Conservation (phyloP, 306 rosid species). For the Cicer cuneatum region DNA sequence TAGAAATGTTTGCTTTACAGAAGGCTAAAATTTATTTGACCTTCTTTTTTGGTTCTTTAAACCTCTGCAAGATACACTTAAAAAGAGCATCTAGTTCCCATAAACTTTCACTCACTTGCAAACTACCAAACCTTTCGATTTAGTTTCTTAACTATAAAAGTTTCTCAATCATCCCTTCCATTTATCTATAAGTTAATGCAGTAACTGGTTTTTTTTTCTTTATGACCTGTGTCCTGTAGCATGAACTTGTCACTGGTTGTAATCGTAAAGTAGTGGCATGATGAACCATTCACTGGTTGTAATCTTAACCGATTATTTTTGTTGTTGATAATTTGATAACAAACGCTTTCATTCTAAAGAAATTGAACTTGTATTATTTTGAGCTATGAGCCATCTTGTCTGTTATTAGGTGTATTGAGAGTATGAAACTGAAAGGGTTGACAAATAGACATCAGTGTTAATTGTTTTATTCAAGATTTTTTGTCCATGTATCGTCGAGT, state of each 20-base stretch:
- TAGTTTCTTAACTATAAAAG: background rate
- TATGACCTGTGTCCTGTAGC: background rate
- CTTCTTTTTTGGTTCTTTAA: background rate
- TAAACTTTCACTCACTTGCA: background rate
- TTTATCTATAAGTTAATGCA: background rate
- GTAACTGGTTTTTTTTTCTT: background rate
- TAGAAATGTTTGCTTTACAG: constrained; percentile 10
- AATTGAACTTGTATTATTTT: constrained; percentile 8
- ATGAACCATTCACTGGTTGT: background rate
- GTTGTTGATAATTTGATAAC: background rate
- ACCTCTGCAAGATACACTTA: background rate
- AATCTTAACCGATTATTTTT: background rate
- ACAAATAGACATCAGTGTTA: background rate
- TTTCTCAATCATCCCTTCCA: background rate
- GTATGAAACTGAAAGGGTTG: background rate
- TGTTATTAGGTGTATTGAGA: background rate
- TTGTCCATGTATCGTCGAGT: background rate
- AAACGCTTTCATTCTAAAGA: constrained; percentile 5
- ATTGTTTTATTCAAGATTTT: constrained; percentile 1
- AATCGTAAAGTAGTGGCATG: background rate
- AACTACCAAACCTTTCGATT: constrained; percentile 9
- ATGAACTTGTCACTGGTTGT: background rate
- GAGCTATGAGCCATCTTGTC: background rate
- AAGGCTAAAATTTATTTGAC: constrained; percentile 11
- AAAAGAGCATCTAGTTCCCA: background rate